These are phyloP conservation scores for Xylariaceae sp. DNA, from an alignment of 2,329 filamentous ascomycete genomes.

Conservation along the genomic window DNA sequence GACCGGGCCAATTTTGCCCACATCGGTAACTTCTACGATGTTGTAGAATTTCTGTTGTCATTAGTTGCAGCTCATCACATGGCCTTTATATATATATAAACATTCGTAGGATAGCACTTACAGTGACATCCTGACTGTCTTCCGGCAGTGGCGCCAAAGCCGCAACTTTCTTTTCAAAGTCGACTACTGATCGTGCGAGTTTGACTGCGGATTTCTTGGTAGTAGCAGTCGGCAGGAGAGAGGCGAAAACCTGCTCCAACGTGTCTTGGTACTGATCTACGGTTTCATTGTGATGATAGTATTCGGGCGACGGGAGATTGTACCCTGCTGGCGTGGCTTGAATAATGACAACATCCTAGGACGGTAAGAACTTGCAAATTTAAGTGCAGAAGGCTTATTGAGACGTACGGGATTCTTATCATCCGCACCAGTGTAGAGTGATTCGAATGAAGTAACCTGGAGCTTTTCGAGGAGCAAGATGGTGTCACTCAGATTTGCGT, in stretches of 20 bases:
- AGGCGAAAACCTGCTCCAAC: constrained; percentile 36
- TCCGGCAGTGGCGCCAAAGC: constrained; percentile 52
- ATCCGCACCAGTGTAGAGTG: constrained; percentile 37
- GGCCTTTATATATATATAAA: background rate
- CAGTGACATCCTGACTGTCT: constrained; percentile 55
- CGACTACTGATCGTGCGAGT: constrained; percentile 41
- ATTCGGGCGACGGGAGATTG: constrained; percentile 57
- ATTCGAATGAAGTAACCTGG: constrained; percentile 37
- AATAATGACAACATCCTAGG: constrained; percentile 32
- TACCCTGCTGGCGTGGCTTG: constrained; percentile 41
- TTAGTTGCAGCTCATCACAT: constrained; percentile 7
- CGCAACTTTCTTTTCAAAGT: constrained; percentile 58
- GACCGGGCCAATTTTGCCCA: constrained; percentile 49
- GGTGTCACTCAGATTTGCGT: constrained; percentile 38
- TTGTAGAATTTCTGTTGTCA: constrained; percentile 56
- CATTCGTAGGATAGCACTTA: constrained; percentile 21
- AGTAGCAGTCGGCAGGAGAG: constrained; percentile 27
- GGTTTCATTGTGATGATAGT: constrained; percentile 51
- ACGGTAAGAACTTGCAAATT: constrained; percentile 1
- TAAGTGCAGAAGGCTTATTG: background rate
- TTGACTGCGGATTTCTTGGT: constrained; percentile 23
- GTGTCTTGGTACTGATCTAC: constrained; percentile 46
- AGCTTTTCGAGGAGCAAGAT: constrained; percentile 43
- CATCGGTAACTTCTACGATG: constrained; percentile 52
- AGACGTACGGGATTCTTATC: constrained; percentile 36